Evolutionary conservation across 768 basidiomycete genomes (phyloP), one percentile per base, ranked within the genome.

Genomic region (Serendipita sp.): DNA sequence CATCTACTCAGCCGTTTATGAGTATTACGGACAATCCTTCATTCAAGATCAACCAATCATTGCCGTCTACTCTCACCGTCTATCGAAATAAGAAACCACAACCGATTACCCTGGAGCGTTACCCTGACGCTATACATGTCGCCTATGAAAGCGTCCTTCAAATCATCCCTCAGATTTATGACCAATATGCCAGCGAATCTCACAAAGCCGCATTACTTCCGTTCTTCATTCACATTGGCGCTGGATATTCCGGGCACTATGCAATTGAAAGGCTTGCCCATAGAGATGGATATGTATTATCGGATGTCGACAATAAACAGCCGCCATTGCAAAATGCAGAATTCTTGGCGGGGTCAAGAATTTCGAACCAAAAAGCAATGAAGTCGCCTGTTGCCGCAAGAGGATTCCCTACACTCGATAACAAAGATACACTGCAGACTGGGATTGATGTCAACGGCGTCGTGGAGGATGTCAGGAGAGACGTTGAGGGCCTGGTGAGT

Each of bases 191-290:
- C 5, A 71, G 73, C 3, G 72, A 76, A n/a, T 77, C 78, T 2
- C 70, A 68, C 28, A 71, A 73, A 18, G 74, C 74, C 62, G 13
- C 41, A 5, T 41, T 13, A 41, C 84, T 83, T 11, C 87, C 83
- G 68, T 85, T 87, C 70, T 81, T 88, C 69, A 79, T 87, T 63
- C 86, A 88, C 69, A 77, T 88, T 34, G 86, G 86, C 2, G 82
- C 85, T 18, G 85, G 84, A 3, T 81, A 82, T 15, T 78, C 83
- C 11, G 86, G 86, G 0, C 78, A 81, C 0, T 69, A 86, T 63
- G 76, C 83, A 23, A 78, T 88, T 77, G 86, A 88, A 71, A 77
- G 80, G 67, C 70, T 79, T n/a, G 80, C 80, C 0, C 86, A 88
- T 71, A 86, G 85, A 70, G 74, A 81, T 18, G 84, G 85, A 4